Evolutionary conservation across 1,284 basidiomycete genomes (phyloP), one percentile per base, ranked within the genome.

Genomic region (Neolentinus lepideus): DNA sequence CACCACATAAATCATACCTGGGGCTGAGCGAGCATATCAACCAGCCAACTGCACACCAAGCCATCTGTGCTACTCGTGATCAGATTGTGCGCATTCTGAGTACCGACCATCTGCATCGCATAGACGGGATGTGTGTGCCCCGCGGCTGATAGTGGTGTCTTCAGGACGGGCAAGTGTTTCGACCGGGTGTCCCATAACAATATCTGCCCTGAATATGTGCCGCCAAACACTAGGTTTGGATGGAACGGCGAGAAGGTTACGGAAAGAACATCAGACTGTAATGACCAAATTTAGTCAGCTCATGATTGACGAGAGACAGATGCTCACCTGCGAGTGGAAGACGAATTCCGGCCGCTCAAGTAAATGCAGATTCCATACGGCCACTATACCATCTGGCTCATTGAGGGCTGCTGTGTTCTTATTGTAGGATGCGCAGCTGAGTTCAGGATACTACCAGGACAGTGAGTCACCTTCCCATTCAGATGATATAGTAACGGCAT

Each of bases 121-220:
- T 99, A 99, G 43, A 99, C 94, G 1, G 97, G 97, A 69, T 99
- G 96, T 1, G 96, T 98, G 67, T 99, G 97, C 0, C 97, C 95
- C 26, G 91, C 85, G 1, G 94, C 92, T 4, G 93, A 95, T 47
- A 99, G 73, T 0, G 97, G 97, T 3, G 96, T 97, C 74, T 98
- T 99, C 58, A 98, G 79, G 1, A 98, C 93, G 0, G 97, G 96
- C 3, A 98, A 75, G 65, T 96, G 92, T 64, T 96, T 94, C 0
- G 94, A 92, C 48, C 96, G 84, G n/a, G 95, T 98, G 68, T 99
- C 96, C 97, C 97, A 99, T 1, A 99, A 79, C 36, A 99, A 74
- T 56, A 99, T 96, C 73, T 99, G 97, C 8, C 97, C 97, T 26
- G 94, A 96, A 69, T 99, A 98, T 11, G 95, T 98, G 11, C 97